These are phyloP conservation scores for Lactarius evosmus DNA, from an alignment of 768 basidiomycete genomes.

Conservation along the genomic window DNA sequence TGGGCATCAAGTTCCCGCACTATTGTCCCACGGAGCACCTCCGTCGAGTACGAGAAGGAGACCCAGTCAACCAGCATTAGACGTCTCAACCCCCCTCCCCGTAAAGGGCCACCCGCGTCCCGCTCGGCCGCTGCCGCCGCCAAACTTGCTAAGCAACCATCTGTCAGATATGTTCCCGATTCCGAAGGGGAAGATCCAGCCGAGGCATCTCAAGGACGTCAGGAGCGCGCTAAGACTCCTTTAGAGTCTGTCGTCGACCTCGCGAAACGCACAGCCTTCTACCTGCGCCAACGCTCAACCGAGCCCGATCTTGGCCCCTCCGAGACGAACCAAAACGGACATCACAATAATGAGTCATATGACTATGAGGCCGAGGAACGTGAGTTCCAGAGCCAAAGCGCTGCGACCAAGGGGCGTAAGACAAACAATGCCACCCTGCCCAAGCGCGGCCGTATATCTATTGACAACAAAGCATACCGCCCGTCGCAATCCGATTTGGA, in stretches of 20 bases:
- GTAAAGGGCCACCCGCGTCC: conserved; percentile 37
- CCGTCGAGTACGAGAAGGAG: conserved; percentile 75
- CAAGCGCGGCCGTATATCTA: conserved; percentile 61
- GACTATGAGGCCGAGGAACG: conserved; percentile 78
- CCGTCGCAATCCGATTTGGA: conserved; percentile 65
- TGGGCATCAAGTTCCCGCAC: conserved; percentile 59
- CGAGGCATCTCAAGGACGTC: conserved; percentile 42
- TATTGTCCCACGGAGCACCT: conserved; percentile 65
- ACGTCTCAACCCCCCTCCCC: conserved; percentile 58
- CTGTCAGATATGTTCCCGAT: conserved; percentile 60
- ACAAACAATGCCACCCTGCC: conserved; percentile 33
- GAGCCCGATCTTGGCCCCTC: conserved; percentile 44
- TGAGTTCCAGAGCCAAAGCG: conserved; percentile 43
- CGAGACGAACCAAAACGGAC: conserved; percentile 25
- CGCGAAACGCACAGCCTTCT: conserved; percentile 59
- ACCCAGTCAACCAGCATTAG: conserved; percentile 52
- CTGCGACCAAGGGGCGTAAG: conserved; percentile 33
- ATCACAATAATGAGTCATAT: conserved; percentile 45
- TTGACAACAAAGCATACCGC: conserved; percentile 80
- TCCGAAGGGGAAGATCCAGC: conserved; percentile 46
- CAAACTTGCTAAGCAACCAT: conserved; percentile 53
- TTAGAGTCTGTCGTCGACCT: conserved; percentile 58
- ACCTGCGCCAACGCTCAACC: conserved; percentile 58
- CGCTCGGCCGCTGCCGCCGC: conserved; percentile 26
- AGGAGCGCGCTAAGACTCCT: conserved; percentile 63